Conservation (phyloP, 1,284 basidiomycete genomes). For the Coniferiporia sulphurascens region DNA sequence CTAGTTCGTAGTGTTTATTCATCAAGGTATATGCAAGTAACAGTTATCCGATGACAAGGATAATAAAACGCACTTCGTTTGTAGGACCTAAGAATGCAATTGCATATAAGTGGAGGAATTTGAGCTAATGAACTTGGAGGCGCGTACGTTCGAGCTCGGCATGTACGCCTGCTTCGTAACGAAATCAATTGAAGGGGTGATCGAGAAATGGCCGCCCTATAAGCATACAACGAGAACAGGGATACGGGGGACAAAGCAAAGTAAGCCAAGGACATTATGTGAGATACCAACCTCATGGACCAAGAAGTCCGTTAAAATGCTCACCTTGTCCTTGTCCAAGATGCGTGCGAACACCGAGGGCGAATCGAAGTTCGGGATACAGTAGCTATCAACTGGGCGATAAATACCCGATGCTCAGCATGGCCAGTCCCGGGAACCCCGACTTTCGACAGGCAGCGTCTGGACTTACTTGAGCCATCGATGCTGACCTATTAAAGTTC, state of each 20-base stretch:
- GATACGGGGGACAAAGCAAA: no score
- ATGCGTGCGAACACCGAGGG: conserved; percentile 87
- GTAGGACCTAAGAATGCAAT: conserved; percentile 48
- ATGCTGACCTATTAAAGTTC: conserved; percentile 50
- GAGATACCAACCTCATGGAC: no score
- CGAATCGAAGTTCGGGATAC: conserved; percentile 89
- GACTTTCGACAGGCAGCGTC: no score
- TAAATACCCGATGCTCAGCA: not conserved
- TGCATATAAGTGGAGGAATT: conserved; percentile 3
- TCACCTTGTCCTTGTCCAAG: conserved; percentile 73
- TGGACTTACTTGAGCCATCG: conserved; percentile 67
- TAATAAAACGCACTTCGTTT: conserved; percentile 65
- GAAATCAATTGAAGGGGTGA: conserved; percentile 65
- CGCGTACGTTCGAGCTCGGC: conserved; percentile 76
- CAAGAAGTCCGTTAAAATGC: no score
- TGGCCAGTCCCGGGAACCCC: conserved; percentile 1
- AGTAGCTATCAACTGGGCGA: conserved; percentile 78
- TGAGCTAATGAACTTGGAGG: not conserved
- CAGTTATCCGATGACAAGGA: no score
- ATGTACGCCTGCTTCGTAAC: conserved; percentile 83
- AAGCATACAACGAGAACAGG: no score
- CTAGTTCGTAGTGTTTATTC: conserved; percentile 24
- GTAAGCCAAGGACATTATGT: no score
- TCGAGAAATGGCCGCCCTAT: conserved; percentile 88
- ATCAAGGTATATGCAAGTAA: no score